Base-by-base conservation (phyloP, 2,329 filamentous ascomycete genomes). In the Arthrobotrys sphaeroides region DNA sequence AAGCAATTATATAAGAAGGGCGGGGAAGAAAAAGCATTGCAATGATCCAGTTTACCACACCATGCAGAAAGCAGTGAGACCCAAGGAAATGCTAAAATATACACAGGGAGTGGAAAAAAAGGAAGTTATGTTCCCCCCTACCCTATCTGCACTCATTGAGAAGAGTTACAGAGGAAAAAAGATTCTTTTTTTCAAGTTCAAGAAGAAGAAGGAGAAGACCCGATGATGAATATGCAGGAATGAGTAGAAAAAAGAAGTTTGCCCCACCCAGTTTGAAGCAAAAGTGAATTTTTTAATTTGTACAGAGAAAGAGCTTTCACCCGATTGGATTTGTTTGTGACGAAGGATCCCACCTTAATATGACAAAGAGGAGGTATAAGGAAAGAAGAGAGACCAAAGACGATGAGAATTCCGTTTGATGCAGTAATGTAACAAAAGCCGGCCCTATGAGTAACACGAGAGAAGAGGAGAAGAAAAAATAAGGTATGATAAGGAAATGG, bases 231-330 rank as follows among this genome's bases (percentile, higher is more conserved):
- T 40, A 24, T 59, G 42, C 49, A 59, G 18, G 31, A 69, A 60
- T 33, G 18, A n/a, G n/a, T n/a, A n/a, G n/a, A 55, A 65, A 13
- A 80, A 80, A 78, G 67, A 78, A 79, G 78, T 80, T 79, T 80
- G 78, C 78, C 51, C 79, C 78, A 79, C 79, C 77, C 74, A 78
- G 77, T 81, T 80, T 80, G 81, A 82, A 81, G 78, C 81, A 81
- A 82, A 80, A 38, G 36, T 28, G n/a, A 53, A 60, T 53, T 62
- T 59, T 61, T 78, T 78, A 79, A 78, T 73, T 78, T 77, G 78
- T 78, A 79, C 77, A 77, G 78, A 78, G 77, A 79, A 68, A 77
- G 79, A 74, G 78, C 77, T 43, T 72, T 76, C 51, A 55, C 51
- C 51, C 51, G 10, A n/a, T 55, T 64, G 76, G 77, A 73, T 74